phyloP scores from a whole-genome alignment of 495 filamentous ascomycete species.

The Hypoxylon cercidicola region DNA sequence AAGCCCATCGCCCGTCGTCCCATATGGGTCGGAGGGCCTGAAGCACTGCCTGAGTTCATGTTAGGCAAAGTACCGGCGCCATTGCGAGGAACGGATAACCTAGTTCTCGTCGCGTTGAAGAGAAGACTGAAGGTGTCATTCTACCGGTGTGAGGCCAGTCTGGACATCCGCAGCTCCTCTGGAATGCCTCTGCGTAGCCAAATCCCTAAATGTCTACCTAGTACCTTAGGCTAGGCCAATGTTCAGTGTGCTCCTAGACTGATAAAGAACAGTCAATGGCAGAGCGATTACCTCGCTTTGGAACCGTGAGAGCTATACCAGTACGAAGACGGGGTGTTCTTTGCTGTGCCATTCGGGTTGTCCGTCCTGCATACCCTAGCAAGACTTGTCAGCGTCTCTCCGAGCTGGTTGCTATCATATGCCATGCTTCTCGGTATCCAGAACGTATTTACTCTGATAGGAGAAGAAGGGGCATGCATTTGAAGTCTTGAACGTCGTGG shows the following conservation, averaged over 20 bases:
- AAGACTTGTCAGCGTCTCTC: too few relatives aligned
- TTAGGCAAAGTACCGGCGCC: slow-evolving; percentile 61
- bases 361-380: too few relatives aligned
- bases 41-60: slow-evolving; percentile 31
- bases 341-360: too few relatives aligned
- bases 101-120: slow-evolving; percentile 60
- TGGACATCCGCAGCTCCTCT: slow-evolving; percentile 52
- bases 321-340: too few relatives aligned
- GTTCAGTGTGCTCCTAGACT: slow-evolving; percentile 45
- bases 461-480: too few relatives aligned
- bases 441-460: too few relatives aligned
- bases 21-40: slow-evolving; percentile 8
- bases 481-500: too few relatives aligned
- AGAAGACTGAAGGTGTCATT: slow-evolving; percentile 59
- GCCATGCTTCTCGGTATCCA: too few relatives aligned
- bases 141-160: too few relatives aligned
- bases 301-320: too few relatives aligned
- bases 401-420: too few relatives aligned
- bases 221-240: slow-evolving; percentile 53
- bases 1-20: slow-evolving; percentile 61
- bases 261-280: slow-evolving; percentile 22
- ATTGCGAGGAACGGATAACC: slow-evolving; percentile 65
- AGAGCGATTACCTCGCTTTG: neutral
- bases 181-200: slow-evolving; percentile 63
- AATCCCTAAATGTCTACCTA: slow-evolving; percentile 63